Percentiles rank a stretch among this genome's conserved stretches.
phyloP scores from a whole-genome alignment of 208 protist genomes.

The Naegleria gruberi region DNA sequence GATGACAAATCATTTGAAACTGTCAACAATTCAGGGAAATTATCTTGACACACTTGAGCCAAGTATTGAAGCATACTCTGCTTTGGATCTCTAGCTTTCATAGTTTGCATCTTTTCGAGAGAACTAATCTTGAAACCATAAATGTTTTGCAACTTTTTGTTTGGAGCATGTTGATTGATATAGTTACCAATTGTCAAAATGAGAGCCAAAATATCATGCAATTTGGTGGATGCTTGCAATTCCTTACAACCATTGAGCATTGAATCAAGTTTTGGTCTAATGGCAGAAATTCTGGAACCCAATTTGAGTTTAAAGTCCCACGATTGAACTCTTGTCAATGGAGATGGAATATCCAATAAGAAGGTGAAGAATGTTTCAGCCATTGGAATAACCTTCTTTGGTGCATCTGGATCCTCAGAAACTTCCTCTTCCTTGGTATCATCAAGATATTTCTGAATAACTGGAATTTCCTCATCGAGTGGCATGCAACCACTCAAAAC shows the following conservation, averaged over 20 bases:
- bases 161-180: not conserved
- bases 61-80: conserved; percentile 10
- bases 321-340: not conserved
- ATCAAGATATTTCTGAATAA: not conserved
- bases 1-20: not conserved
- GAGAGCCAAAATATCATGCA: conserved; percentile 11
- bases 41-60: not conserved
- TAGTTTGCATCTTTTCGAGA: not conserved
- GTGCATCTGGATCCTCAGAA: not conserved
- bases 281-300: not conserved
- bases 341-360: conserved; percentile 13
- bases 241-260: not conserved
- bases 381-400: not conserved
- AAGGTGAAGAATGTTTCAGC: not conserved
- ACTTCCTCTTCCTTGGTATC: not conserved
- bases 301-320: conserved; percentile 21
- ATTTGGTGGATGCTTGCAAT: not conserved
- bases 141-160: not conserved
- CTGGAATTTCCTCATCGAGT: not conserved
- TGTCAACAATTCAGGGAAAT: not conserved
- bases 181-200: conserved; percentile 5
- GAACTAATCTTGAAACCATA: conserved; percentile 22
- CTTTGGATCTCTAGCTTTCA: not conserved
- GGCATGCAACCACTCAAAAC: not conserved
- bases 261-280: not conserved